A percentile compares a stretch with the other conserved stretches of the same genome.
Conservation (phyloP, 2,329 filamentous ascomycete genomes). For the Xylaria sp. region DNA sequence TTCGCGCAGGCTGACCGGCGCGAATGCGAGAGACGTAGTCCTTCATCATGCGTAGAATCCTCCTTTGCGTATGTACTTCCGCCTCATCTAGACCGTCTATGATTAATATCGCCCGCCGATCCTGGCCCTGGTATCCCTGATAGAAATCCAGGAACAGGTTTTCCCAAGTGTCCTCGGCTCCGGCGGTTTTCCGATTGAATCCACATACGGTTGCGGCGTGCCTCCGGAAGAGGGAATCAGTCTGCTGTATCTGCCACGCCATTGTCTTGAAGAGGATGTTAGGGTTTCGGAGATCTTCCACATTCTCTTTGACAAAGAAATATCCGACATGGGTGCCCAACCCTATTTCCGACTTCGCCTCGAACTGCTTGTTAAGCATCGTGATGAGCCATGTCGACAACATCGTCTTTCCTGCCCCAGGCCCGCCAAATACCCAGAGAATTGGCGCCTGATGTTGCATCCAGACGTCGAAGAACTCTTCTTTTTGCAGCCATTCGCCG, state of each 20-base stretch:
- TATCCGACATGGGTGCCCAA: slow-evolving; percentile 10
- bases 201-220: slow-evolving; percentile 14
- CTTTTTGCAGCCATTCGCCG: slow-evolving; percentile 15
- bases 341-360: slow-evolving; percentile 15
- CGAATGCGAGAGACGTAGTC: slow-evolving; percentile 23
- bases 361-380: slow-evolving; percentile 20
- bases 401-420: slow-evolving; percentile 22
- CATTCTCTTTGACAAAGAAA: slow-evolving; percentile 23
- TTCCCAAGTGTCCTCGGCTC: slow-evolving; percentile 23
- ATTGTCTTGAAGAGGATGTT: slow-evolving; percentile 26
- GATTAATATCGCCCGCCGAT: slow-evolving; percentile 16
- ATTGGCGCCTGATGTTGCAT: slow-evolving; percentile 21
- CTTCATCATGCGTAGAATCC: slow-evolving; percentile 23
- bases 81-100: slow-evolving; percentile 24
- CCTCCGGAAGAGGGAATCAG: slow-evolving; percentile 11
- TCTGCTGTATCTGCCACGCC: slow-evolving; percentile 25
- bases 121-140: neutral
- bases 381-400: slow-evolving; percentile 26
- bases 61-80: slow-evolving; percentile 10
- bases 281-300: slow-evolving; percentile 12
- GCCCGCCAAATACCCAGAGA: slow-evolving; percentile 20
- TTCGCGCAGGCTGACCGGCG: slow-evolving; percentile 15
- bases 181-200: slow-evolving; percentile 20
- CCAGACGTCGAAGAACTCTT: slow-evolving; percentile 22
- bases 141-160: slow-evolving; percentile 25